Evolutionary conservation across 352 stramenopile genomes (phyloP).

Genomic region (Globisporangium carolinianum): DNA sequence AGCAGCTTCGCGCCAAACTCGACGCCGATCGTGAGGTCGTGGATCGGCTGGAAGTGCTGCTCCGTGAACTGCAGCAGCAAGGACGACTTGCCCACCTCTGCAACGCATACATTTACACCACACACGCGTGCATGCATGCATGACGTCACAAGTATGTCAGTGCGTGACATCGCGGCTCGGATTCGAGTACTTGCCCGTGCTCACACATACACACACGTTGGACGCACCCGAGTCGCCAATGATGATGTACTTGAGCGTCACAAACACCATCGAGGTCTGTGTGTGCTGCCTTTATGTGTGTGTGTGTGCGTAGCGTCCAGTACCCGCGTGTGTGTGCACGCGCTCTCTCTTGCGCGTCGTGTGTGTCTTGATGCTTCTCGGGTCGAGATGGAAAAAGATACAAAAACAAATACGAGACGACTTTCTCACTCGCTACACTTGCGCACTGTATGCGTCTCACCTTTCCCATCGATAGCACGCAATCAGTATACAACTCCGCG

Average conservation of each 20-base stretch:
- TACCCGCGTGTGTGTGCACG: not conserved
- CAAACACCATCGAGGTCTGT: conserved; percentile 82
- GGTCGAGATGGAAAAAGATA: not conserved
- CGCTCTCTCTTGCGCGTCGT: not conserved
- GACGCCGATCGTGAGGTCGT: conserved; percentile 89
- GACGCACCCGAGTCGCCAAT: conserved; percentile 67
- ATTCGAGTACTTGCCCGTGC: not conserved
- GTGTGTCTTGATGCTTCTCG: not conserved
- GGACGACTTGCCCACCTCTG: conserved; percentile 87
- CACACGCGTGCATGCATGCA: not conserved
- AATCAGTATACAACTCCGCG: too few relatives aligned
- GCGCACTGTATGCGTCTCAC: too few relatives aligned
- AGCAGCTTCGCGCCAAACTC: conserved; percentile 88
- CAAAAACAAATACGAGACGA: not conserved
- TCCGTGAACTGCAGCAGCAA: conserved; percentile 89
- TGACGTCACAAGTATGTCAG: too few relatives aligned
- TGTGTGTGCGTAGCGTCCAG: not conserved
- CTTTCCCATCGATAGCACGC: too few relatives aligned
- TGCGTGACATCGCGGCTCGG: too few relatives aligned
- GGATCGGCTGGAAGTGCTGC: conserved; percentile 85
- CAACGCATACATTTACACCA: not conserved
- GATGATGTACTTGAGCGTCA: conserved; percentile 89
- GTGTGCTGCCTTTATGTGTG: not conserved
- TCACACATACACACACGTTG: not conserved
- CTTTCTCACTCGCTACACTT: too few relatives aligned